These are phyloP conservation scores for Forsythia suspensa DNA, from an alignment of 257 asterid genomes.

Conservation along the genomic window DNA sequence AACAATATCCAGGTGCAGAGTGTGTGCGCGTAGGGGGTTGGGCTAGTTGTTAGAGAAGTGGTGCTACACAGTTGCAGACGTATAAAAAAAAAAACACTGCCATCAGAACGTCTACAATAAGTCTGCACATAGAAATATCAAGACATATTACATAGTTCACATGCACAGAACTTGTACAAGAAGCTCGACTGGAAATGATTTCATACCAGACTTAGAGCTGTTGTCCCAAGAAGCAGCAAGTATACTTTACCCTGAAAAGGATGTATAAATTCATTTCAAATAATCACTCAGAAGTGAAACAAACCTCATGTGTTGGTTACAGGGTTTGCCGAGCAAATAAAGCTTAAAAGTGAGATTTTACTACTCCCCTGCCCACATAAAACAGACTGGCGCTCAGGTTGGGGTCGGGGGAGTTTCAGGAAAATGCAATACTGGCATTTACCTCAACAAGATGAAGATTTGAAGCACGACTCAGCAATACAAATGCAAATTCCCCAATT, in stretches of 20 bases:
- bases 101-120: neutral
- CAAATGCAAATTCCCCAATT: constrained; percentile 98
- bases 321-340: neutral
- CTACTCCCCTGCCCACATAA: neutral
- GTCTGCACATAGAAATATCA: neutral
- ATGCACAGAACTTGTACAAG: neutral
- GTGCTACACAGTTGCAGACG: no score
- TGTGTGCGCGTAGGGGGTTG: neutral
- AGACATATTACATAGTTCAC: neutral
- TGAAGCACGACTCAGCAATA: constrained; percentile 97
- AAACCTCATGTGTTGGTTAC: neutral
- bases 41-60: no score
- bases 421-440: constrained; percentile 25
- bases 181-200: neutral
- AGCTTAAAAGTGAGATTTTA: neutral
- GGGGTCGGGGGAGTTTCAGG: neutral
- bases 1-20: neutral
- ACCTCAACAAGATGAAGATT: constrained; percentile 99
- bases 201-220: constrained; percentile 84
- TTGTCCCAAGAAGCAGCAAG: constrained; percentile 93
- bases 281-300: neutral
- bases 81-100: neutral
- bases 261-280: neutral
- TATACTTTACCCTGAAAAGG: constrained; percentile 77
- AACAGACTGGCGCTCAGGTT: neutral